Evolutionary conservation across 345 rosid species (phyloP), one percentile per base, ranked within the genome.

Genomic region (Leavenworthia alabamica): DNA sequence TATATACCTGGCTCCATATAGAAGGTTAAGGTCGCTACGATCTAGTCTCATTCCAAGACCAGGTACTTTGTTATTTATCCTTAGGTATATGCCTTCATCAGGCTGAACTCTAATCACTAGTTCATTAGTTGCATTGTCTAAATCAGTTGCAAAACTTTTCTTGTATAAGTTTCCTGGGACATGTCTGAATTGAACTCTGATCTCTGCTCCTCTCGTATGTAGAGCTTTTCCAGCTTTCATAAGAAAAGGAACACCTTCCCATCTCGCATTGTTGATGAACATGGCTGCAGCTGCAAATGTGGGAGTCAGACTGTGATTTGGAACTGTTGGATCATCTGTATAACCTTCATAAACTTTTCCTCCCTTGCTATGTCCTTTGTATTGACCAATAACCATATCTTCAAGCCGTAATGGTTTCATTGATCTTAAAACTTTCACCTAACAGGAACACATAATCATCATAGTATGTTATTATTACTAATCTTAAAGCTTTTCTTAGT

Each of bases 201-300:
- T 81, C 88, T 90, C 97, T 9, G 95, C 95, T 53, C 87, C 71
- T 78, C 63, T 83, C 0, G 88, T 86, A 66, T 89, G 87, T 12
- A 89, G 90, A 68, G 95, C 96, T 75, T 92, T 92, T 39, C 93
- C 96, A 0, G 97, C 95, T 81, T 86, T 92, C 96, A 86, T 86
- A 29, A 89, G 81, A 68, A 92, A 92, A 32, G 96, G 93, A 49
- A 92, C 98, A 13, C 96, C 96, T 29, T 92, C 98, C 98, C 98
- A 92, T 66, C 98, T 70, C 13, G 89, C 95, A 32, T 92, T 92
- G 61, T 89, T 79, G 29, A 92, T 80, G 65, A 86, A 92, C 59
- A 92, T 79, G 44, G 95, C 95, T 4, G 98, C 95, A 0, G 96
- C 96, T 0, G 96, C 90, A 75, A 91, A 91, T 55, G 98, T 91